phyloP scores from a whole-genome alignment of 2,329 filamentous ascomycete genomes.

The Microdochium paspali region DNA sequence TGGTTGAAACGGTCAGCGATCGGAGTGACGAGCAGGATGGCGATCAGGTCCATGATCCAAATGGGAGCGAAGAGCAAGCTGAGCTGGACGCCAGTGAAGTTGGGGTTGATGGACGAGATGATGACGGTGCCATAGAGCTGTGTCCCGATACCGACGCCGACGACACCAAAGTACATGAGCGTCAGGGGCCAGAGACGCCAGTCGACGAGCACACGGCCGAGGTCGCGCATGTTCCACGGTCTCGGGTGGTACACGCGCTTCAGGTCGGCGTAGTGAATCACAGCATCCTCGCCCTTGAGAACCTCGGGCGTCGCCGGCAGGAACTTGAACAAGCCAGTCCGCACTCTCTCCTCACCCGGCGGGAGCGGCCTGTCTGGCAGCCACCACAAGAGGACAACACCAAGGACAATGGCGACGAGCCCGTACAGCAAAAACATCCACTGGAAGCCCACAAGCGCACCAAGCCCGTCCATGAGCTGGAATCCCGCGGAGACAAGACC shows the following conservation, averaged over 20 bases:
- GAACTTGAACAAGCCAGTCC: slow-evolving; percentile 48
- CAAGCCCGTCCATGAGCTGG: slow-evolving; percentile 75
- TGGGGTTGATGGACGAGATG: slow-evolving; percentile 67
- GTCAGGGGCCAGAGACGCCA: slow-evolving; percentile 83
- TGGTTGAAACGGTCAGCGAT: slow-evolving; percentile 80
- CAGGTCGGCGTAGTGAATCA: slow-evolving; percentile 76
- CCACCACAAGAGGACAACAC: slow-evolving; percentile 76
- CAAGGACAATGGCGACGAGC: slow-evolving; percentile 62
- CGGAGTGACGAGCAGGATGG: slow-evolving; percentile 77
- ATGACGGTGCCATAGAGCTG: slow-evolving; percentile 85
- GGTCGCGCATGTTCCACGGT: slow-evolving; percentile 63
- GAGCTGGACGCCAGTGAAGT: slow-evolving; percentile 63
- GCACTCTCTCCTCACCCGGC: slow-evolving; percentile 52
- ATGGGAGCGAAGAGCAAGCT: slow-evolving; percentile 84
- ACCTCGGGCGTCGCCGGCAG: slow-evolving; percentile 62
- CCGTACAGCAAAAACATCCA: slow-evolving; percentile 94
- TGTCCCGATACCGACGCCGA: slow-evolving; percentile 83
- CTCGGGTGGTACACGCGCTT: slow-evolving; percentile 69
- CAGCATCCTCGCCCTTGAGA: slow-evolving; percentile 65
- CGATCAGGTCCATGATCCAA: slow-evolving; percentile 87
- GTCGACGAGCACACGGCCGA: slow-evolving; percentile 64
- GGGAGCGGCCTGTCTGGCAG: slow-evolving; percentile 72
- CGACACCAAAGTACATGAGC: slow-evolving; percentile 91
- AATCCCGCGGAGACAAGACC: slow-evolving; percentile 86
- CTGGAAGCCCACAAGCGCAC: slow-evolving; percentile 71